phyloP scores from a whole-genome alignment of 2,329 filamentous ascomycete genomes.

The Sphaerostilbella broomeana region DNA sequence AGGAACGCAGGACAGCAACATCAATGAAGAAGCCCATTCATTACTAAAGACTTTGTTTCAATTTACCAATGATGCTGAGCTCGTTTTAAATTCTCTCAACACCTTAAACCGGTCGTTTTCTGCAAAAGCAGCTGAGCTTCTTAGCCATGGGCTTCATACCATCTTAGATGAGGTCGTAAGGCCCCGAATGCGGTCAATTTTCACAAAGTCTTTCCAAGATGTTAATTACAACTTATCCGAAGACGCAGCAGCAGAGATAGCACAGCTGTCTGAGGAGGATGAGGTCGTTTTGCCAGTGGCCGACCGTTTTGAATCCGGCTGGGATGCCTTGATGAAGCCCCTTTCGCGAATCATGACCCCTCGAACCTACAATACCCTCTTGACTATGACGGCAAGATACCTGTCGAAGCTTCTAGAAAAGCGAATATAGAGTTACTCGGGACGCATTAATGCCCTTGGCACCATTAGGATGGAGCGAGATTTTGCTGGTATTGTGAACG shows the following conservation, averaged over 20 bases:
- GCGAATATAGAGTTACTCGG: slow-evolving; percentile 73
- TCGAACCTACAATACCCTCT: slow-evolving; percentile 66
- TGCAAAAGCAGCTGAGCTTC: slow-evolving; percentile 71
- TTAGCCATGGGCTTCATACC: slow-evolving; percentile 77
- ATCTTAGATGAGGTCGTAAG: slow-evolving; percentile 85
- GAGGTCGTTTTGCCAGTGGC: slow-evolving; percentile 57
- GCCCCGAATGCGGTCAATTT: slow-evolving; percentile 72
- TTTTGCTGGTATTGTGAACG: slow-evolving; percentile 65
- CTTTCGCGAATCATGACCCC: slow-evolving; percentile 78
- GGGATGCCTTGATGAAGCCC: slow-evolving; percentile 79
- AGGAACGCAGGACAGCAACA: slow-evolving; percentile 29
- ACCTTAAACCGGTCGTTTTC: slow-evolving; percentile 66
- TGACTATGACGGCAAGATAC: slow-evolving; percentile 66
- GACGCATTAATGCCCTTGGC: slow-evolving; percentile 72
- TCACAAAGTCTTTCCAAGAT: slow-evolving; percentile 89
- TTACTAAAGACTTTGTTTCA: slow-evolving; percentile 64
- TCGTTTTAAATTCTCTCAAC: slow-evolving; percentile 62
- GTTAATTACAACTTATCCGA: slow-evolving; percentile 72
- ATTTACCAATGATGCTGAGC: slow-evolving; percentile 65
- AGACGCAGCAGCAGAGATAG: slow-evolving; percentile 52
- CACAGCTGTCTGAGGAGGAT: slow-evolving; percentile 46
- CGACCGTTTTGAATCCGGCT: slow-evolving; percentile 74
- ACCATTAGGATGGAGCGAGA: slow-evolving; percentile 80
- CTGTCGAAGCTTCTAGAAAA: slow-evolving; percentile 79
- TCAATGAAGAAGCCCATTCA: slow-evolving; percentile 33